Conservation (phyloP, 148 eudicot genomes). For the Heliamphora exappendiculata region DNA sequence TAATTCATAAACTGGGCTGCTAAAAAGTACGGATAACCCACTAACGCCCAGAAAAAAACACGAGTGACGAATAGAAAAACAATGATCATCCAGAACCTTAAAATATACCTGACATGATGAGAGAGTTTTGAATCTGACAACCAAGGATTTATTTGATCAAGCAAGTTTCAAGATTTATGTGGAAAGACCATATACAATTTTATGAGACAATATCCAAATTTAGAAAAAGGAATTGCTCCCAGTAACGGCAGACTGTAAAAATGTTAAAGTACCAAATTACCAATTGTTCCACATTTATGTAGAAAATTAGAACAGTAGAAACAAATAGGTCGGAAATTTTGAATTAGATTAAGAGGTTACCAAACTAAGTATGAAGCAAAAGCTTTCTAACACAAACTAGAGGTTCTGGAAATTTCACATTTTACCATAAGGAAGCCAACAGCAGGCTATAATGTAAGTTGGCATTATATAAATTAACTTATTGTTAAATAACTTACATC, state of each 20-base stretch:
- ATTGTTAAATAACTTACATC: constrained; percentile 49
- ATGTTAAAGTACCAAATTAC: background rate
- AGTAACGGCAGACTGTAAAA: background rate
- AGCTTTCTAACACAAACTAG: background rate
- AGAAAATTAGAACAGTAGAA: background rate
- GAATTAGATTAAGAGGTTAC: background rate
- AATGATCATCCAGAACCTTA: too few relatives aligned
- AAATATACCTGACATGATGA: background rate
- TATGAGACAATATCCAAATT: background rate
- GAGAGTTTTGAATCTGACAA: background rate
- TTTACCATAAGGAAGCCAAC: background rate
- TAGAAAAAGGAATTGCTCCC: background rate
- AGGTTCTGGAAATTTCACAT: background rate
- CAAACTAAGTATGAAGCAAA: background rate
- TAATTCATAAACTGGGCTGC: background rate
- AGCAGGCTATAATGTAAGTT: background rate
- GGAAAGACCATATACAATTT: background rate
- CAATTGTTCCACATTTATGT: background rate
- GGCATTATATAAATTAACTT: background rate
- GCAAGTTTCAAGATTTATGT: background rate
- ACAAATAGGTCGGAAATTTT: background rate
- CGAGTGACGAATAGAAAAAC: background rate
- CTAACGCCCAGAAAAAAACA: background rate
- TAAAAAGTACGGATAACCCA: background rate
- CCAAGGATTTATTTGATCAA: background rate